These are phyloP conservation scores for Phialophora verrucosa DNA, from an alignment of 2,329 filamentous ascomycete genomes.

Conservation along the genomic window DNA sequence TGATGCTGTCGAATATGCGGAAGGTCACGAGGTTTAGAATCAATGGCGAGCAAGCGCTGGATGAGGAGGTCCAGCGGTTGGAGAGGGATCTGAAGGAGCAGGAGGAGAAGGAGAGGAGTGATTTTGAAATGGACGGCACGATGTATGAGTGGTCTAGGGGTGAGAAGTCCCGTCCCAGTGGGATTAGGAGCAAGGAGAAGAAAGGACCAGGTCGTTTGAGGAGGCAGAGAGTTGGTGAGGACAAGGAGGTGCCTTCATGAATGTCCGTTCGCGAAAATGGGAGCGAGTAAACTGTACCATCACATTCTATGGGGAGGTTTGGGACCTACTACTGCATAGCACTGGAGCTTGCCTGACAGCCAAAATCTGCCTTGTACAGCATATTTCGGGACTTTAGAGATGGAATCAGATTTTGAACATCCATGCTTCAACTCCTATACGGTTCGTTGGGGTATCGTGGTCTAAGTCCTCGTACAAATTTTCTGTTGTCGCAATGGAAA, in stretches of 20 bases:
- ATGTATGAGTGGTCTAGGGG: constrained; percentile 38
- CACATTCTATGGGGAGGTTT: background rate
- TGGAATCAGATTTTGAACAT: background rate
- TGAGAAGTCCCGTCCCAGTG: constrained; percentile 38
- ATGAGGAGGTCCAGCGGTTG: constrained; percentile 61
- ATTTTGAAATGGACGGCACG: constrained; percentile 37
- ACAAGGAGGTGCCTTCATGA: constrained; percentile 26
- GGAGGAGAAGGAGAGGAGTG: constrained; percentile 45
- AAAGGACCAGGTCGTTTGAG: constrained; percentile 35
- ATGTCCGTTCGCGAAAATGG: background rate
- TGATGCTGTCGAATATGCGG: constrained; percentile 77
- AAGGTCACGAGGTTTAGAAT: constrained; percentile 82
- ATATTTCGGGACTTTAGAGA: background rate
- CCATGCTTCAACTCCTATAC: background rate
- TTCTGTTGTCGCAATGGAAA: background rate
- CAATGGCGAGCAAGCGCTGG: constrained; percentile 70
- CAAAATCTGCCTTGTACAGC: background rate
- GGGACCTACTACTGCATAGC: background rate
- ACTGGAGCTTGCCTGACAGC: background rate
- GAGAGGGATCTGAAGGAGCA: constrained; percentile 62
- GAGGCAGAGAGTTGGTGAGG: constrained; percentile 33
- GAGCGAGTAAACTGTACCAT: constrained; percentile 8
- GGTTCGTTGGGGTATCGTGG: background rate
- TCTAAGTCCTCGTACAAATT: background rate
- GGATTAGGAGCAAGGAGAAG: constrained; percentile 37